Evolutionary conservation across 495 filamentous ascomycete genomes (phyloP).

Genomic region (Hyaloscypha finlandica): DNA sequence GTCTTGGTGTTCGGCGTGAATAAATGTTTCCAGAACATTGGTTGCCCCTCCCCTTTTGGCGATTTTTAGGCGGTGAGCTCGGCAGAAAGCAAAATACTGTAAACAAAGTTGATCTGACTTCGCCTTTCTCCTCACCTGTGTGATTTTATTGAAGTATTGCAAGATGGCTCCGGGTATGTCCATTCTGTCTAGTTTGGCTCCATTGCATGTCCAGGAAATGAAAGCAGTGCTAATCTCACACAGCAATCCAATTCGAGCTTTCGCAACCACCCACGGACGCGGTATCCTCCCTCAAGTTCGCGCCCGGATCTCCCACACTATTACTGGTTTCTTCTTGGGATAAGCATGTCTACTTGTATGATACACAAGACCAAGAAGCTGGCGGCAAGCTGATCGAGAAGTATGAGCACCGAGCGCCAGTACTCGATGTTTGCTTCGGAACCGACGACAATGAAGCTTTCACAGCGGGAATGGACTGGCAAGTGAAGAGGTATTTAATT

Average conservation of each 20-base stretch:
- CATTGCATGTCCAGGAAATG: neutral
- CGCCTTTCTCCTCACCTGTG: neutral
- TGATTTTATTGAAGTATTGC: neutral
- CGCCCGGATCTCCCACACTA: constrained; percentile 63
- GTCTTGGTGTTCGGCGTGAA: neutral
- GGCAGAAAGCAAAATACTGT: constrained; percentile 13
- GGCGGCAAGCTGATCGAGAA: constrained; percentile 66
- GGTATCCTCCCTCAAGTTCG: constrained; percentile 84
- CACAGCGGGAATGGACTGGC: constrained; percentile 81
- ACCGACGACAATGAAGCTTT: constrained; percentile 78
- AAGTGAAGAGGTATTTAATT: constrained; percentile 65
- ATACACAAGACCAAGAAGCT: constrained; percentile 60
- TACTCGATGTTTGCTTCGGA: constrained; percentile 91
- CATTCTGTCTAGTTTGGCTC: neutral
- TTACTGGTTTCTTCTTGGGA: constrained; percentile 96
- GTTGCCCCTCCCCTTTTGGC: neutral
- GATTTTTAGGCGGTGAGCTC: constrained; percentile 14
- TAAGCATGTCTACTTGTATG: constrained; percentile 87
- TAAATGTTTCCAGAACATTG: neutral
- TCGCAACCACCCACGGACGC: constrained; percentile 79
- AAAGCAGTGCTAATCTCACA: neutral
- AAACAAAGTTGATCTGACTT: neutral
- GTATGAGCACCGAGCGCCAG: constrained; percentile 81
- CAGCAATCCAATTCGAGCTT: constrained; percentile 69
- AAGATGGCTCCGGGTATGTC: constrained; percentile 35